A percentile compares a stretch with the other conserved stretches of the same genome.
Conservation (phyloP, 768 basidiomycete genomes). For the Tricholomella constricta region DNA sequence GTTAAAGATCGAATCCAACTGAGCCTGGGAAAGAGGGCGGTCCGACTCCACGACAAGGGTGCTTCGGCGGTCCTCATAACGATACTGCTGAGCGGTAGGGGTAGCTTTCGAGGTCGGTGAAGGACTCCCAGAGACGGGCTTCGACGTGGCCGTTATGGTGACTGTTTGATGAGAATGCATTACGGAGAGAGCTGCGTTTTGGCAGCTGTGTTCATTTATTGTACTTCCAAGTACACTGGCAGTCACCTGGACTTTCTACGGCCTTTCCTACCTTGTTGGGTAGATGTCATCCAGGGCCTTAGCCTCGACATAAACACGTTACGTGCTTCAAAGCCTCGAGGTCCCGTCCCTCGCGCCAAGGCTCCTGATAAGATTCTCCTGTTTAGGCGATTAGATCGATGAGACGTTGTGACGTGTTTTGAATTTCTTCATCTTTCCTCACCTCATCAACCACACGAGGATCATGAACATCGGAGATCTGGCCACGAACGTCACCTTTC, state of each 20-base stretch:
- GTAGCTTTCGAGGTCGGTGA: conserved; percentile 35
- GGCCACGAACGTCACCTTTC: no score
- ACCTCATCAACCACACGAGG: no score
- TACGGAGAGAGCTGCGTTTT: neutral
- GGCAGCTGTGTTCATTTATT: neutral
- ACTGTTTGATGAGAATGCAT: conserved; percentile 40
- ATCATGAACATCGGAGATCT: no score
- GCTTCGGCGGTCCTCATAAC: conserved; percentile 49
- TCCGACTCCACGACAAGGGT: conserved; percentile 49
- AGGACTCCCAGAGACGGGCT: conserved; percentile 24
- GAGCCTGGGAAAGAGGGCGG: conserved; percentile 36
- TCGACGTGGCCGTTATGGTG: conserved; percentile 35
- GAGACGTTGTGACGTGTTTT: neutral
- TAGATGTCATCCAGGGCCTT: neutral
- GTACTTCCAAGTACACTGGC: no score
- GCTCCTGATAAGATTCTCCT: neutral
- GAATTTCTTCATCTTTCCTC: no score
- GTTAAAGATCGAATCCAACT: conserved; percentile 42
- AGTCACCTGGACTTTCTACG: neutral
- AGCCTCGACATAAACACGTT: neutral
- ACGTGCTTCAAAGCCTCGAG: neutral
- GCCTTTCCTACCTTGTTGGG: neutral
- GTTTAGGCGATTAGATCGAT: neutral
- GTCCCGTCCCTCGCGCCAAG: no score
- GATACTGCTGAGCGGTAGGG: conserved; percentile 39